Conservation (phyloP, 306 rosid genomes). For the Elaeagnus macrophylla region DNA sequence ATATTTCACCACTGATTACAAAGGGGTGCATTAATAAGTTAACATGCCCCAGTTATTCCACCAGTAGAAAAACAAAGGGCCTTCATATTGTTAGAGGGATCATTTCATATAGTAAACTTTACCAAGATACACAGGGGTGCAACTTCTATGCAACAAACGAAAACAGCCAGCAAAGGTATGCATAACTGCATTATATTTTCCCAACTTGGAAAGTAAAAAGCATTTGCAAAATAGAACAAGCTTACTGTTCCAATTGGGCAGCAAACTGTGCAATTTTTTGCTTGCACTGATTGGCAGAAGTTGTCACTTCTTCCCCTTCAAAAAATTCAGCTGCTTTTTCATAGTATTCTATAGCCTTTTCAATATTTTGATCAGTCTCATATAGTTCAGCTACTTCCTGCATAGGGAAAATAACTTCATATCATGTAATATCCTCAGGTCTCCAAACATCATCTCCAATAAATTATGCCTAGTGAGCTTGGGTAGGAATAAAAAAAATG, state of each 20-base stretch:
- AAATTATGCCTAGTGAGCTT: not conserved
- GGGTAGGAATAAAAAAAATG: too few relatives aligned
- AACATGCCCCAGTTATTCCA: too few relatives aligned
- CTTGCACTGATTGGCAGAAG: constrained; percentile 90
- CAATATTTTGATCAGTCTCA: constrained; percentile 80
- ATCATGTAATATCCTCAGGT: constrained; percentile 18
- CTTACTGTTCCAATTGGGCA: constrained; percentile 91
- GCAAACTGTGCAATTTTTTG: constrained; percentile 92
- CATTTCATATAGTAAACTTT: too few relatives aligned
- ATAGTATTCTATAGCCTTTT: constrained; percentile 61
- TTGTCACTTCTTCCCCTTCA: constrained; percentile 80
- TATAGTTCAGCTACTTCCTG: constrained; percentile 94
- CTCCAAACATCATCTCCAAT: constrained; percentile 3
- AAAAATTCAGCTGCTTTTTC: constrained; percentile 88
- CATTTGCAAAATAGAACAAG: constrained; percentile 13
- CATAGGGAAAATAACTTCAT: constrained; percentile 7
- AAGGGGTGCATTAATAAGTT: too few relatives aligned
- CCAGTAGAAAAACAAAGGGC: too few relatives aligned
- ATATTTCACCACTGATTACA: too few relatives aligned
- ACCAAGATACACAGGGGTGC: too few relatives aligned
- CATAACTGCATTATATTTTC: not conserved
- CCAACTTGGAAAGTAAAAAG: constrained; percentile 9
- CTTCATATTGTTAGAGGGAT: too few relatives aligned
- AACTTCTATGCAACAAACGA: too few relatives aligned
- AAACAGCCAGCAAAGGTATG: not conserved